These are phyloP conservation scores for Tuber aestivum DNA, from an alignment of 495 filamentous ascomycete genomes.

Conservation along the genomic window DNA sequence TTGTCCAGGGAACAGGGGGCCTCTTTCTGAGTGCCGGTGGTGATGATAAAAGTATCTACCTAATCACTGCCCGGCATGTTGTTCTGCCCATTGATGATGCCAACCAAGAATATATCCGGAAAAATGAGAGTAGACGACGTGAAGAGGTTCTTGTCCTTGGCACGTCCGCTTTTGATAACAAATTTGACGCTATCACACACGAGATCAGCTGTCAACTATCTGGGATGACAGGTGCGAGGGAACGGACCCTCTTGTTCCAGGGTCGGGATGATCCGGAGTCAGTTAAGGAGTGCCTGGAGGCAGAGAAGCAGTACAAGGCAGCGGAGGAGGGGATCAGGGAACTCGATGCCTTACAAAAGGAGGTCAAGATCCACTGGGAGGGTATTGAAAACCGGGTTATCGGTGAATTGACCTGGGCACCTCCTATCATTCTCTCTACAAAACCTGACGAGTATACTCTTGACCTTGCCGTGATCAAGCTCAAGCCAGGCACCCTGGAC, in stretches of 20 bases:
- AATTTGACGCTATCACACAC: not conserved
- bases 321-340: not conserved
- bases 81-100: not conserved
- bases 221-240: not conserved
- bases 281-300: not conserved
- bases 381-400: not conserved
- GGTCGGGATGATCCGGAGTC: no score
- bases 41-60: not conserved
- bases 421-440: not conserved
- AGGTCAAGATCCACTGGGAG: not conserved
- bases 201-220: not conserved
- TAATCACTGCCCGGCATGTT: not conserved
- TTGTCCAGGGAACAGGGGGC: not conserved
- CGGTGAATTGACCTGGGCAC: not conserved
- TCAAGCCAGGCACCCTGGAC: not conserved
- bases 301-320: no score
- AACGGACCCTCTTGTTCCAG: rapidly evolving
- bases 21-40: not conserved
- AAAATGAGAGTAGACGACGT: not conserved
- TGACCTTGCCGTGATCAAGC: not conserved
- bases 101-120: not conserved
- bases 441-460: not conserved
- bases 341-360: not conserved
- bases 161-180: not conserved
- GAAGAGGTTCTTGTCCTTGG: not conserved